These are phyloP conservation scores for Lipomyces starkeyi DNA, from an alignment of 805 yeast genomes.

Conservation along the genomic window DNA sequence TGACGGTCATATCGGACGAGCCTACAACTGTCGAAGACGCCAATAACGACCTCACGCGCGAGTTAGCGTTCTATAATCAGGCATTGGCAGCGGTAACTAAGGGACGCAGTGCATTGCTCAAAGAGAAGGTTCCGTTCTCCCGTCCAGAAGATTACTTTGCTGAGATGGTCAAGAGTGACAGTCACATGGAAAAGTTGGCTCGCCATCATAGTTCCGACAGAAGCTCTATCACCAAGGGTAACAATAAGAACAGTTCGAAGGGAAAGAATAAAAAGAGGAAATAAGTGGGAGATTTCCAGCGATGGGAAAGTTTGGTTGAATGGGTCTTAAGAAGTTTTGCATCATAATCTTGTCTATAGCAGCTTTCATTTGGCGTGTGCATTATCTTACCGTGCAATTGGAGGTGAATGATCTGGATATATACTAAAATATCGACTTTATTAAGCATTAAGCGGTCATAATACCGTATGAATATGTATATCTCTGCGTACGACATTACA, in stretches of 20 bases:
- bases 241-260: neutral
- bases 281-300: neutral
- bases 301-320: neutral
- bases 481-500: neutral
- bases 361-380: neutral
- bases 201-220: conserved; percentile 25
- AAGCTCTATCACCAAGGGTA: neutral
- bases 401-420: neutral
- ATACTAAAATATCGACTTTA: neutral
- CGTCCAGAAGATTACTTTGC: conserved; percentile 97
- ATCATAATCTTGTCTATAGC: neutral
- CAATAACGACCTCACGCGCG: conserved; percentile 95
- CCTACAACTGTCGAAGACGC: conserved; percentile 66
- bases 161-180: conserved; percentile 97
- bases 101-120: conserved; percentile 67
- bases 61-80: conserved; percentile 92
- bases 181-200: conserved; percentile 88
- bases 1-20: conserved; percentile 65
- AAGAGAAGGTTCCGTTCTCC: conserved; percentile 78
- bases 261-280: neutral
- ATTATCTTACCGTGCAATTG: neutral
- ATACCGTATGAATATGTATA: neutral
- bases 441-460: neutral
- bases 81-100: conserved; percentile 81
- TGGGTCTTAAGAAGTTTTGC: neutral